Base-by-base conservation (phyloP, 1,139 yeast genomes). In the Geotrichum restrictum region DNA sequence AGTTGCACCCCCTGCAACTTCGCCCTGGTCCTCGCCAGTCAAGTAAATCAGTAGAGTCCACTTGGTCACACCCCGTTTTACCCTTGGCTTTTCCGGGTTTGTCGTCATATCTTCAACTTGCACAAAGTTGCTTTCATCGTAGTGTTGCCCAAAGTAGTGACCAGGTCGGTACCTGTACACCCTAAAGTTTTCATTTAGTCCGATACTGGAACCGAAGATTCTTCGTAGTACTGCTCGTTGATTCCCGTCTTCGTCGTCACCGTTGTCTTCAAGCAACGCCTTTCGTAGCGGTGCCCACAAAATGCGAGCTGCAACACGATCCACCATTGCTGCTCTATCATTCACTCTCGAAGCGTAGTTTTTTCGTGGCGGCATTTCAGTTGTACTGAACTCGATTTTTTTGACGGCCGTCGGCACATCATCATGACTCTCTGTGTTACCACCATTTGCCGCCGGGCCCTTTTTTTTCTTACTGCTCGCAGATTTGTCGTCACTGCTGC, bases 21-120 rank as follows among this genome's bases (percentile, higher is more conserved):
- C 82, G 1, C 77, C 79, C 40, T 69, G 78, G n/a, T 51, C 57
- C 10, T 53, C 64, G 0, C 84, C 87, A 1, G 83, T 79, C 42
- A 82, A 68, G 60, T 82, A 82, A 1, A 82, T 70, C 45, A 82
- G 68, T 33, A 82, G 64, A 0, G 88, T 82, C 87, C 87, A 81
- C 55, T 70, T 73, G 0, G 86, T 81, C 11, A 55, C 63, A 1
- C 80, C 81, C 13, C 45, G 43, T 13, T 32, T 34, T n/a, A 43
- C n/a, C 8, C 33, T 24, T 11, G 51, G 48, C 37, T 33, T 41
- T 18, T 37, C 45, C 3, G 46, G 31, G 33, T 33, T 21, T 13
- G 29, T 16, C 18, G 37, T 34, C 16, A 42, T 19, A 13, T 47
- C 51, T 27, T 49, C 48, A 3, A 51, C 57, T 4, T 66, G 59